Evolutionary conservation across 257 asterid species (phyloP).

Genomic region (Przewalskia tangutica): DNA sequence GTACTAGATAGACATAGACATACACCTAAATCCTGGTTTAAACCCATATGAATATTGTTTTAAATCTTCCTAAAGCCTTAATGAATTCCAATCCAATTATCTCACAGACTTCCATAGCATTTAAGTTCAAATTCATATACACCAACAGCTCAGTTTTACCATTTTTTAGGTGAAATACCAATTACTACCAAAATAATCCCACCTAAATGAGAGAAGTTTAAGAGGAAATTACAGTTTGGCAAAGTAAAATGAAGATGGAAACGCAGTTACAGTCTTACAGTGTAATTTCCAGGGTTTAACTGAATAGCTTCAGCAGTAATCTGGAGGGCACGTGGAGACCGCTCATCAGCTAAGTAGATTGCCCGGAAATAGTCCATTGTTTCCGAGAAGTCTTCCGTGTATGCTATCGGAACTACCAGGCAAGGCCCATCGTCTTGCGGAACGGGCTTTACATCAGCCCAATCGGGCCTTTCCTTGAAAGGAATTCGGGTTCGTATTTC

Average conservation of each 20-base stretch:
- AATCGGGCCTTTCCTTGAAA: slow-evolving; percentile 52
- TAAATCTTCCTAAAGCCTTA: not conserved
- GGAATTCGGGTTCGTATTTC: slow-evolving; percentile 27
- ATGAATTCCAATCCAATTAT: not conserved
- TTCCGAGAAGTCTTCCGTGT: slow-evolving; percentile 63
- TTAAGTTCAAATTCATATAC: not conserved
- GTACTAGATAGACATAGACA: no score
- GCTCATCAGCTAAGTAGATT: slow-evolving; percentile 67
- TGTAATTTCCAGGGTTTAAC: slow-evolving; percentile 83
- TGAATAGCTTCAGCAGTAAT: slow-evolving; percentile 65
- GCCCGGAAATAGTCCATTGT: slow-evolving; percentile 92
- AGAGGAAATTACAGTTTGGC: no score
- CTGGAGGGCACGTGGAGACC: slow-evolving; percentile 65
- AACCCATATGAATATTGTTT: not conserved
- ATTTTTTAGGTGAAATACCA: not conserved
- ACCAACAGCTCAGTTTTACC: not conserved
- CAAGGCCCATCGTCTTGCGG: slow-evolving; percentile 87
- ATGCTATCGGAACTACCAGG: slow-evolving; percentile 77
- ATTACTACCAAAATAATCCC: not conserved
- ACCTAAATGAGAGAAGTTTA: not conserved
- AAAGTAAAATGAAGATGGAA: not conserved
- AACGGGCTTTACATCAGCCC: slow-evolving; percentile 72
- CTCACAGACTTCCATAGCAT: not conserved
- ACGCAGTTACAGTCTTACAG: slow-evolving; percentile 24
- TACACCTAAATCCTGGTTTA: not conserved